Conservation (phyloP, 352 stramenopile genomes). For the Pythium folliculosum region DNA sequence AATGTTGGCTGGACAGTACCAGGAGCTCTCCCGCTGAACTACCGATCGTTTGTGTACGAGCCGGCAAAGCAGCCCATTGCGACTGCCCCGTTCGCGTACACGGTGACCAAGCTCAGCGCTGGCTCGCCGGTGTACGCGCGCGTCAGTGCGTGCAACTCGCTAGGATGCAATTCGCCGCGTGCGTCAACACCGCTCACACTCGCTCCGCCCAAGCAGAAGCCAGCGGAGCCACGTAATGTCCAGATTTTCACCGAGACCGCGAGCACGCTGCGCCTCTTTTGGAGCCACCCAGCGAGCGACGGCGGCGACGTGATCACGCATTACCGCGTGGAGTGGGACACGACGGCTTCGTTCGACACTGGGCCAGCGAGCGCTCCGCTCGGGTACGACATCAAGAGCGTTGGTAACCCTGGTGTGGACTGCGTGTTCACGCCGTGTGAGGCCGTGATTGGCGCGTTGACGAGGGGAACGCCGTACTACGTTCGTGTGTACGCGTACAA, state of each 20-base stretch:
- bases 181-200: constrained; percentile 71
- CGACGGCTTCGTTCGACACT: constrained; percentile 78
- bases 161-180: constrained; percentile 88
- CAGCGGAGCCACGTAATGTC: constrained; percentile 79
- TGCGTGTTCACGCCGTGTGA: constrained; percentile 81
- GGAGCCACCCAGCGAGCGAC: constrained; percentile 88
- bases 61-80: constrained; percentile 9
- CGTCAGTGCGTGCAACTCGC: constrained; percentile 88
- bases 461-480: constrained; percentile 84
- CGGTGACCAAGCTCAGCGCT: constrained; percentile 63
- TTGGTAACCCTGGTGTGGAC: constrained; percentile 67
- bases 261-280: constrained; percentile 84
- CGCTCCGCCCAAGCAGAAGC: constrained; percentile 84
- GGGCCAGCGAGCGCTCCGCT: constrained; percentile 68
- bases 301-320: constrained; percentile 92
- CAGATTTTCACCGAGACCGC: constrained; percentile 69
- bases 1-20: constrained; percentile 69
- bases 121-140: constrained; percentile 85
- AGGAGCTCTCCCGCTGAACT: constrained; percentile 51
- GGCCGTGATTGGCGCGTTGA: constrained; percentile 80
- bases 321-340: constrained; percentile 96
- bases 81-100: constrained; percentile 41
- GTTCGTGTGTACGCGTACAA: constrained; percentile 93
- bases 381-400: constrained; percentile 72
- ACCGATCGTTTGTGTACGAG: constrained; percentile 46